These are phyloP conservation scores for Nissolia schottii DNA, from an alignment of 306 rosid species.

Conservation along the genomic window DNA sequence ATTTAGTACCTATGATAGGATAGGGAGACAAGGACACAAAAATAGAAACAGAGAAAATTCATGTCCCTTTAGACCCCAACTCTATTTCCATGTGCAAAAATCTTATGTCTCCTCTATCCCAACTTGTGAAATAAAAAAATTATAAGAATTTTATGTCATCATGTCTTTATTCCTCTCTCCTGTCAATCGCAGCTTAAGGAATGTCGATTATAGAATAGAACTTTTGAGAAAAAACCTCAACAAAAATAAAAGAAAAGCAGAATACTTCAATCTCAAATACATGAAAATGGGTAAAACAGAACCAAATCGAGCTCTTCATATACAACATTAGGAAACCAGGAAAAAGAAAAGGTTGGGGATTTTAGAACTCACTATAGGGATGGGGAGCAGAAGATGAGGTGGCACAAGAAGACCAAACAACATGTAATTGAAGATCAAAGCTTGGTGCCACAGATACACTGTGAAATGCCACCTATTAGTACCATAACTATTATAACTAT, in stretches of 20 bases:
- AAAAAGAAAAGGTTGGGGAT: background rate
- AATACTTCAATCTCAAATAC: background rate
- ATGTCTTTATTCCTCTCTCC: no score
- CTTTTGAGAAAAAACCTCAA: background rate
- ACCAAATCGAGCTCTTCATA: background rate
- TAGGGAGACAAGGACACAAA: no score
- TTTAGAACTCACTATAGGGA: slow-evolving; percentile 45
- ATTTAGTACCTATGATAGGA: no score
- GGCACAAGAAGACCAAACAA: slow-evolving; percentile 82
- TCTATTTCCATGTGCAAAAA: no score
- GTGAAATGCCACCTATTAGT: slow-evolving; percentile 74
- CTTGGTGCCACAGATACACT: slow-evolving; percentile 75
- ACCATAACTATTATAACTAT: background rate
- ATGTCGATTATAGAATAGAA: background rate
- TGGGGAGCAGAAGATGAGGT: slow-evolving; percentile 78
- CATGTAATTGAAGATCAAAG: slow-evolving; percentile 72
- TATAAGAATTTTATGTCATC: no score
- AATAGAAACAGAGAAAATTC: no score
- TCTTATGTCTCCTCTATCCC: no score
- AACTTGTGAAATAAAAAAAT: no score
- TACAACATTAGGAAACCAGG: background rate
- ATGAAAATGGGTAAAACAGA: background rate
- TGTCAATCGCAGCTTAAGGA: no score
- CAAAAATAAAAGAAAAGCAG: background rate
- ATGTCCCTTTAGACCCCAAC: no score